Percentiles rank a stretch among this genome's conserved stretches.
Evolutionary conservation across 1,284 basidiomycete species (phyloP).

Genomic region (Leccinum griseonigrum): DNA sequence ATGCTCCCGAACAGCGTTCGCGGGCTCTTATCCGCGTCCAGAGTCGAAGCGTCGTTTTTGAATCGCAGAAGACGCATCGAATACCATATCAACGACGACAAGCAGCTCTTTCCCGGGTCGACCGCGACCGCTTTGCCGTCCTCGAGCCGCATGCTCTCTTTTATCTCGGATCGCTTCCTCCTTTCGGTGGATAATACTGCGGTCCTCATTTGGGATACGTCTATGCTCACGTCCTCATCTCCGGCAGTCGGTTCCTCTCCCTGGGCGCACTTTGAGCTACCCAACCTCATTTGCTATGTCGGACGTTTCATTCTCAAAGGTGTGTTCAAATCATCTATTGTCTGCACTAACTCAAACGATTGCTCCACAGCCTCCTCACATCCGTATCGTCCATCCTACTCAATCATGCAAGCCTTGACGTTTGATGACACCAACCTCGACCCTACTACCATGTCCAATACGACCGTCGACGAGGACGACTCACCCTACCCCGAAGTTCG

Average conservation of each 20-base stretch:
- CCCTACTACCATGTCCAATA: too few species aligned
- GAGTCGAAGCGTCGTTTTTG: slow-evolving; percentile 20
- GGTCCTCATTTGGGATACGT: slow-evolving; percentile 21
- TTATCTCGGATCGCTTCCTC: slow-evolving; percentile 26
- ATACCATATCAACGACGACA: slow-evolving; percentile 1
- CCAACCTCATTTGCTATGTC: slow-evolving; percentile 7
- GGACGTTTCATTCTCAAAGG: too few species aligned
- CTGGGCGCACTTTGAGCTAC: slow-evolving; percentile 15
- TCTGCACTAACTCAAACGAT: too few species aligned
- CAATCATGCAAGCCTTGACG: too few species aligned
- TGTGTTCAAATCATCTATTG: too few species aligned
- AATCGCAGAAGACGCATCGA: slow-evolving; percentile 1
- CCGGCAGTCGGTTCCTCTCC: not conserved
- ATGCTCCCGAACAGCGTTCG: slow-evolving; percentile 17
- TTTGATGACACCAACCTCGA: too few species aligned
- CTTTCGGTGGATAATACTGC: slow-evolving; percentile 15
- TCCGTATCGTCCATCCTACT: too few species aligned
- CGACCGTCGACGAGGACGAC: too few species aligned
- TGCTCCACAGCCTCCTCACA: too few species aligned
- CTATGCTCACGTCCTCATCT: not conserved
- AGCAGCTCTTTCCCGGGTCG: not conserved
- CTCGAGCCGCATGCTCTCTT: slow-evolving; percentile 15
- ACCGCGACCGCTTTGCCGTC: not conserved
- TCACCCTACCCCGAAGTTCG: too few species aligned
- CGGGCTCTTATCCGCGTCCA: slow-evolving; percentile 8